A percentile compares a stretch with the other conserved stretches of the same genome.
phyloP scores from a whole-genome alignment of 805 yeast species.

The Nakazawaea ernobii region DNA sequence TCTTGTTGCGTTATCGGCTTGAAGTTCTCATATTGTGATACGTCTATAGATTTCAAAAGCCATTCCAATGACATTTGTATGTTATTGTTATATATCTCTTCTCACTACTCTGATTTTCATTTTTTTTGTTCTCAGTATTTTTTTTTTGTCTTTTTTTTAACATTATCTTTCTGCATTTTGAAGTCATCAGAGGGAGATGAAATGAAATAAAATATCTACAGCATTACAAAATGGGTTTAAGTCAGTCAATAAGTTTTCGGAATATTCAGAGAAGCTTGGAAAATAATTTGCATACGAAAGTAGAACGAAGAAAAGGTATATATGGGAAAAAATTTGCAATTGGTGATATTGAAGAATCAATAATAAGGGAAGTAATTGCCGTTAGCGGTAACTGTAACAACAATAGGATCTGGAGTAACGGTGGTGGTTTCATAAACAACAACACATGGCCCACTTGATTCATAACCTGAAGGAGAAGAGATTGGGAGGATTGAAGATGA shows the following conservation, averaged over 20 bases:
- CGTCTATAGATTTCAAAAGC: conserved; percentile 3
- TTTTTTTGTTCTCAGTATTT: neutral
- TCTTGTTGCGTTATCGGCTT: neutral
- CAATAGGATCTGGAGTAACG: neutral
- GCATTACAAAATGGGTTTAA: neutral
- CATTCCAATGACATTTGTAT: neutral
- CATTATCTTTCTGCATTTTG: too few species aligned
- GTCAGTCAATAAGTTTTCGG: neutral
- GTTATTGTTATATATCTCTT: neutral
- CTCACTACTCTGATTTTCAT: neutral
- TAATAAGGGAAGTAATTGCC: neutral
- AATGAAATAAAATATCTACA: neutral
- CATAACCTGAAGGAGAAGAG: neutral
- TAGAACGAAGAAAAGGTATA: too few species aligned
- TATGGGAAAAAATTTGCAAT: too few species aligned
- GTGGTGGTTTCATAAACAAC: neutral
- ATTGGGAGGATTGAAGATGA: neutral
- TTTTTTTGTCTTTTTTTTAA: neutral
- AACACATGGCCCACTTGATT: neutral
- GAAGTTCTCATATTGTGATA: neutral
- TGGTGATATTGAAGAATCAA: neutral
- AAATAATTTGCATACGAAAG: too few species aligned
- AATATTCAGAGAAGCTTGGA: neutral
- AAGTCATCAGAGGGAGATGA: too few species aligned
- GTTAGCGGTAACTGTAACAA: neutral